These are phyloP conservation scores for Sordaria brevicollis DNA, from an alignment of 495 filamentous ascomycete genomes.

Conservation along the genomic window DNA sequence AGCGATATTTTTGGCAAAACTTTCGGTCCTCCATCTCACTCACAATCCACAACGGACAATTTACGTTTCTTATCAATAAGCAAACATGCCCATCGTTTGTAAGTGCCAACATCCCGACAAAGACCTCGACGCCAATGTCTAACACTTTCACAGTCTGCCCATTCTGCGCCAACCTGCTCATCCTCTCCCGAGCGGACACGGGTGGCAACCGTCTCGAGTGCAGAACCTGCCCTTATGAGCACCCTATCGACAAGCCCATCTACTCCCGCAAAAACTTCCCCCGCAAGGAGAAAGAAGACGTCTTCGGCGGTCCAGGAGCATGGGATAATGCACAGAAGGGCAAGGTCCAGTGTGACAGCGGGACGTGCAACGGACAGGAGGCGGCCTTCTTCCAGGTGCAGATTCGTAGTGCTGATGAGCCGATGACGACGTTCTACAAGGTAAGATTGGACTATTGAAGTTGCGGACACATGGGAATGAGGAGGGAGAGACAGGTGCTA, in stretches of 20 bases:
- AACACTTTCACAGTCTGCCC: constrained; percentile 65
- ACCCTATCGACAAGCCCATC: constrained; percentile 57
- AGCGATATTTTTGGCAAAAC: neutral
- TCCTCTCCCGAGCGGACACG: constrained; percentile 37
- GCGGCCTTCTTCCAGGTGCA: constrained; percentile 95
- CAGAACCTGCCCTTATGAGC: constrained; percentile 86
- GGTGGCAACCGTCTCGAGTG: constrained; percentile 69
- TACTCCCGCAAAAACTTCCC: constrained; percentile 68
- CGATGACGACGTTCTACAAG: constrained; percentile 94
- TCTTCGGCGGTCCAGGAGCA: constrained; percentile 75
- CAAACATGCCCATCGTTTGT: constrained; percentile 59
- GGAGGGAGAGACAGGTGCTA: constrained; percentile 4
- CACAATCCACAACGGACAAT: neutral
- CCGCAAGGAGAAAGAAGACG: constrained; percentile 79
- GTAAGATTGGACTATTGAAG: constrained; percentile 36
- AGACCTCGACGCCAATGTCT: constrained; percentile 1
- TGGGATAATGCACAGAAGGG: constrained; percentile 85
- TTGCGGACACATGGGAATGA: neutral
- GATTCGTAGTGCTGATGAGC: constrained; percentile 96
- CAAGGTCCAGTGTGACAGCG: constrained; percentile 63
- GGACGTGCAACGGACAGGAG: constrained; percentile 62
- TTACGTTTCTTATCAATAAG: neutral
- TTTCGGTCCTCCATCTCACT: neutral
- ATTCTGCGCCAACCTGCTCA: constrained; percentile 82
- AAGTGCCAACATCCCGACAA: constrained; percentile 13